Conservation (phyloP, 106 monocot species). For the Allium fistulosum region DNA sequence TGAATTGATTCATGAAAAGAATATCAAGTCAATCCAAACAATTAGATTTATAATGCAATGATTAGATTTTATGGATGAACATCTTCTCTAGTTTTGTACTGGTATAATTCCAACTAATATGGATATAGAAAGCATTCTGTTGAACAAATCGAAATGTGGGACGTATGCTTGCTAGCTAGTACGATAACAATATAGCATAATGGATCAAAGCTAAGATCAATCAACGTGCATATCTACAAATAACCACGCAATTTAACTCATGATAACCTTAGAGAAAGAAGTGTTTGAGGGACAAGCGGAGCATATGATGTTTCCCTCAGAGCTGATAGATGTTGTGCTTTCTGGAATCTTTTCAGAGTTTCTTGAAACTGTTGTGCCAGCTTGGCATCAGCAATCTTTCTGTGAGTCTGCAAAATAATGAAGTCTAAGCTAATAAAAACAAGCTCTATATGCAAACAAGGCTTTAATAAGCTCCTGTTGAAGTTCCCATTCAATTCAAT, state of each 20-base stretch:
- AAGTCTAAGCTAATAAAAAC: background rate
- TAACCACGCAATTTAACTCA: background rate
- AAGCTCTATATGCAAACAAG: background rate
- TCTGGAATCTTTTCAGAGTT: conserved; percentile 77
- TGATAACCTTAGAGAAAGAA: conserved; percentile 60
- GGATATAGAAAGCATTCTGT: background rate
- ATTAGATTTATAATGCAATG: too few species aligned
- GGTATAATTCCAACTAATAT: too few species aligned
- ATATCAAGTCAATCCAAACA: too few species aligned
- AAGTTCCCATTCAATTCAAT: background rate
- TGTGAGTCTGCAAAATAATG: conserved; percentile 43
- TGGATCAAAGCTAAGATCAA: background rate
- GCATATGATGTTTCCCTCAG: conserved; percentile 80
- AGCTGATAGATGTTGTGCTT: conserved; percentile 73
- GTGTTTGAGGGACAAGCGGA: conserved; percentile 73
- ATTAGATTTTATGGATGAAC: too few species aligned
- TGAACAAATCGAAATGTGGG: background rate
- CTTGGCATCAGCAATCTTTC: conserved; percentile 91
- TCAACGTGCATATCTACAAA: background rate
- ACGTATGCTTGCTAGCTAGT: background rate
- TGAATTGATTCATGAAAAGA: too few species aligned
- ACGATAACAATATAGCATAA: background rate
- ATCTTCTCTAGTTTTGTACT: too few species aligned
- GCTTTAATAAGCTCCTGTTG: background rate
- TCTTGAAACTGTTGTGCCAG: conserved; percentile 91